Evolutionary conservation across 805 yeast genomes (phyloP), one percentile per base, ranked within the genome.

Genomic region (Zygosaccharomyces kombuchaensis): DNA sequence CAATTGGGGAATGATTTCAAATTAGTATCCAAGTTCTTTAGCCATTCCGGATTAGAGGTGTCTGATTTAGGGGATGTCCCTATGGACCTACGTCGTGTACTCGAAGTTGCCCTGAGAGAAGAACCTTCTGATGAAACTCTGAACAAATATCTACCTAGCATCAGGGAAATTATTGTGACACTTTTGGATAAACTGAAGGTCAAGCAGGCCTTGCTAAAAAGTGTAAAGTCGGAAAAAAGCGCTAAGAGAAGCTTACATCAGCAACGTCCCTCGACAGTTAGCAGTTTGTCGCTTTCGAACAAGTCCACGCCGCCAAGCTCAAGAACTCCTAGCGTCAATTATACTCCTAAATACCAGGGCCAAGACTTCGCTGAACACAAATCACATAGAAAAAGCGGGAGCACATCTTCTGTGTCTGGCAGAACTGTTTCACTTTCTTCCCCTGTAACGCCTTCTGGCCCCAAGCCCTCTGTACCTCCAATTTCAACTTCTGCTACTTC

Each of bases 41-140:
- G 81, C 4, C 75, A 74, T 45, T 83, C 87, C 2, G 95, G 95
- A 0, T 80, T 93, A 4, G 90, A 85, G 53, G 83, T 84, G 7
- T 71, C 82, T 9, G 96, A 88, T 60, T 69, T 93, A 22, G 93
- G 96, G 1, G 96, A 91, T 59, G 96, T 93, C 1, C 98, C 99
- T 0, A 82, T 77, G 47, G 79, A 83, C 10, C 69, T 93, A 29
- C 73, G 99, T 43, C 73, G 75, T 5, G 87, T 93, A 2, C 67
- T 93, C 36, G 99, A 93, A 59, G 82, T 82, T 40, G 95, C 98
- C 0, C 69, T 93, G 4, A 80, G 95, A 45, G 88, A 86, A 55
- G 78, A 82, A 9, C 95, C 96, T 0, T 82, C 93, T 3, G 95
- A 86, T 56, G 86, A 80, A 44, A 84, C 84, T 34, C 70, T 90